These are phyloP conservation scores for Lipomyces yamadae DNA, from an alignment of 805 yeast species.

Conservation along the genomic window DNA sequence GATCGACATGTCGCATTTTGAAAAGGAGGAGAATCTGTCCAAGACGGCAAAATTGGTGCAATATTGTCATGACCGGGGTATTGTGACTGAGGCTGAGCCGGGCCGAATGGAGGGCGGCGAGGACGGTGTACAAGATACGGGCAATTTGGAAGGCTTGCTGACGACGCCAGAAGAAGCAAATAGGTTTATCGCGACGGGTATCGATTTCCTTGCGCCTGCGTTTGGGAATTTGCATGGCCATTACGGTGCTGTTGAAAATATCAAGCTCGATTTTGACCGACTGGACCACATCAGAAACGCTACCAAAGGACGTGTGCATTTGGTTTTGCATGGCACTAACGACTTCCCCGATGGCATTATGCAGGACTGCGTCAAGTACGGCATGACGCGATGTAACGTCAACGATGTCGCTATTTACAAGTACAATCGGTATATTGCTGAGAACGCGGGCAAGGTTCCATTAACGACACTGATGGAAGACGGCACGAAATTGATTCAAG, in stretches of 20 bases:
- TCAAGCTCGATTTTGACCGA: conserved; percentile 21
- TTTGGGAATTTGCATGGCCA: conserved; percentile 24
- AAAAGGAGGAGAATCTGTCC: conserved; percentile 18
- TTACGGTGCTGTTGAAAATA: conserved; percentile 17
- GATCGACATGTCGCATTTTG: conserved; percentile 26
- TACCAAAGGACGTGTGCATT: conserved; percentile 5
- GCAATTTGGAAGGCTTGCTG: conserved; percentile 16
- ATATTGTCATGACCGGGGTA: conserved; percentile 18
- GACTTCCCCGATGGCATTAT: conserved; percentile 21
- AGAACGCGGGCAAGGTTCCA: conserved; percentile 9
- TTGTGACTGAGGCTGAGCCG: conserved; percentile 27
- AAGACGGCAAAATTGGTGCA: conserved; percentile 22
- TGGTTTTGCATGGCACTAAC: conserved; percentile 25
- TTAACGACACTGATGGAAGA: conserved; percentile 22
- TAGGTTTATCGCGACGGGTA: conserved; percentile 18
- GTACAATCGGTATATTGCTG: conserved; percentile 11
- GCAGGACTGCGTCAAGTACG: conserved; percentile 14
- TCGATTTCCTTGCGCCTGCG: conserved; percentile 25
- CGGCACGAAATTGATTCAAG: conserved; percentile 15
- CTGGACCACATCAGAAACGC: conserved; percentile 12
- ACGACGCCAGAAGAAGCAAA: conserved; percentile 24
- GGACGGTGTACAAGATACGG: conserved; percentile 22
- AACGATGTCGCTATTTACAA: conserved; percentile 10
- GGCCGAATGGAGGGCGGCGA: conserved; percentile 28
- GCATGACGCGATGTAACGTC: conserved; percentile 21